Base-by-base conservation (phyloP, 257 asterid species). In the Oldenlandia corymbosa region DNA sequence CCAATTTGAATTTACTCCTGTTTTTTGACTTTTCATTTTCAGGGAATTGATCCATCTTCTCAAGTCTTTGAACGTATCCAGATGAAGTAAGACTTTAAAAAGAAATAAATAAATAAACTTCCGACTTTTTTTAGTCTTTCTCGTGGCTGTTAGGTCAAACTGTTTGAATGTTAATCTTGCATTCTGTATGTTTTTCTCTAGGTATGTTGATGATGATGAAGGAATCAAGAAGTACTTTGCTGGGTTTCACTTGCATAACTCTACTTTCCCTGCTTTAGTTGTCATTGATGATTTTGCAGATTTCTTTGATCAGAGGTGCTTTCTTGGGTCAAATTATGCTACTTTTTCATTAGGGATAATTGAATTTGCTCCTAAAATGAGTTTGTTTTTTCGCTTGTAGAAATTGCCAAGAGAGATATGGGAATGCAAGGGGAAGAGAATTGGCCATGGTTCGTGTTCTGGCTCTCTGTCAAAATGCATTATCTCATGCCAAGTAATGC, bases 141-240 rank as follows among this genome's bases (percentile, higher is more conserved):
- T 18, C 16, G 0, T 10, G 14, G 41, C 23, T 43, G n/a, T 27
- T 10, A 6, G 20, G 14, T 10, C 1, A 1, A 20, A 17, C 26
- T 28, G n/a, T 23, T 3, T 51, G 37, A 14, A 11, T 67, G 37
- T 8, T 46, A 12, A 16, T 16, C 30, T 27, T n/a, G 23, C 21
- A 7, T 5, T 45, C 50, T 16, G 3, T n/a, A n/a, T n/a, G n/a
- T n/a, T n/a, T 36, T 67, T 26, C 2, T 46, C 0, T 39, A 92
- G 98, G 86, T 89, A 93, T 74, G 81, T 89, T 64, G 95, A 87
- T 30, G 88, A 84, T 72, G 90, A 81, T 34, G 88, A 87, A 68
- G 97, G 85, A 73, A 81, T 93, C 77, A 87, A 80, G 83, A 84
- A 79, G 21, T 90, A 82, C 48, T 87, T 89, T 75, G 94, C 99